Evolutionary conservation across 2,329 filamentous ascomycete species (phyloP), one percentile per base, ranked within the genome.

Genomic region (Aspergillus phoenicis): DNA sequence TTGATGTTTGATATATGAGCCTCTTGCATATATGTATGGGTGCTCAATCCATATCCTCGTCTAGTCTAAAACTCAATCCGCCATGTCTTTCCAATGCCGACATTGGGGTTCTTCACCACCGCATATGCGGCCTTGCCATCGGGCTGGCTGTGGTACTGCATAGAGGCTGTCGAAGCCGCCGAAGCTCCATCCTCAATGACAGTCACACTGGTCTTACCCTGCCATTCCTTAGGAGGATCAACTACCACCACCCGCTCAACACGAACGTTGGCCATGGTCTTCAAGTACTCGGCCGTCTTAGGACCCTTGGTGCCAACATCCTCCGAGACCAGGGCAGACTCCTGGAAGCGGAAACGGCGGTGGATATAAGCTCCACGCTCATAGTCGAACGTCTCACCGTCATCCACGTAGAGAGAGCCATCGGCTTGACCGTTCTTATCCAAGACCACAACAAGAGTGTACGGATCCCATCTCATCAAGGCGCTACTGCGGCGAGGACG

Each of bases 391-490:
- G 90, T 91, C 77, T 98, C 93, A 52, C 95, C 95, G 67, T 99
- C 95, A 72, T 99, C 95, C 30, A 92, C 82, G 72, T 99, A 99
- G 7, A 99, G 81, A 52, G 90, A 89, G 28, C 95, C 95, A 52
- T 89, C 85, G 0, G 94, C 92, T 69, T 88, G 86, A 57, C 89
- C 88, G 33, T 85, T 82, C 66, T 87, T 85, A 67, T 86, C 82
- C 15, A 96, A 81, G 0, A 86, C 85, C 2, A 98, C 83, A 2
- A 99, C 88, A 1, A 99, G 85, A 0, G 95, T 99, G 80, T 97
- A 97, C 43, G 96, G 93, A 75, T 99, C 95, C 77, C 88, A 96
- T 70, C 87, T 90, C 95, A 98, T 98, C 49, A 97, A 83, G 20
- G 90, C 88, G 60, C 87, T 91, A 60, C 92, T 96, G 62, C 94